Conservation (phyloP, 768 basidiomycete genomes). For the Mycena venus region DNA sequence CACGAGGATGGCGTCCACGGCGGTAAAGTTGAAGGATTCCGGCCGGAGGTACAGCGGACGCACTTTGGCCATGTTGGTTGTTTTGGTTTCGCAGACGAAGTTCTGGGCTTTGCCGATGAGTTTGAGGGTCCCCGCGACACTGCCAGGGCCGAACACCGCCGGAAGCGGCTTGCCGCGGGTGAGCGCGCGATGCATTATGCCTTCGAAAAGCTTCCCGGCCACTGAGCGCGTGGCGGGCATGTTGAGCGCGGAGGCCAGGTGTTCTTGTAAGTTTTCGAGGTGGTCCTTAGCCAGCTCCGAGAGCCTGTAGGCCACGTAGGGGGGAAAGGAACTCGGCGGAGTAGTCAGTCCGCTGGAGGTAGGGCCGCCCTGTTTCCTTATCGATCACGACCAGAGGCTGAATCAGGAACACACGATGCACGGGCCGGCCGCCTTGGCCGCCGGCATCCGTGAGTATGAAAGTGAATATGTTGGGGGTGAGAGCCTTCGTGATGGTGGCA, state of each 20-base stretch:
- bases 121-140: background rate
- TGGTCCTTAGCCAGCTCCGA: background rate
- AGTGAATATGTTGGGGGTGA: background rate
- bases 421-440: background rate
- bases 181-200: conserved; percentile 10
- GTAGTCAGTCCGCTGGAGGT: background rate
- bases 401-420: conserved; percentile 1
- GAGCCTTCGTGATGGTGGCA: background rate
- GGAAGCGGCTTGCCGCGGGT: background rate
- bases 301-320: background rate
- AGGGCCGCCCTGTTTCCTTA: background rate
- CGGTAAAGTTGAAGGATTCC: too few relatives aligned
- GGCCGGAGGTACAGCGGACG: background rate
- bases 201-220: conserved; percentile 6
- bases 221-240: background rate
- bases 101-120: conserved; percentile 1
- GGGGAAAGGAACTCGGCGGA: background rate
- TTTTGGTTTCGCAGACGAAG: background rate
- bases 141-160: background rate
- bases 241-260: conserved; percentile 5
- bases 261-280: background rate
- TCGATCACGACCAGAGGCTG: background rate
- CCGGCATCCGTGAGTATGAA: background rate
- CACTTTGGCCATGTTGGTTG: background rate
- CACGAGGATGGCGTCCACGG: background rate